Evolutionary conservation across 306 rosid genomes (phyloP).

Genomic region (Casuarina equisetifolia): DNA sequence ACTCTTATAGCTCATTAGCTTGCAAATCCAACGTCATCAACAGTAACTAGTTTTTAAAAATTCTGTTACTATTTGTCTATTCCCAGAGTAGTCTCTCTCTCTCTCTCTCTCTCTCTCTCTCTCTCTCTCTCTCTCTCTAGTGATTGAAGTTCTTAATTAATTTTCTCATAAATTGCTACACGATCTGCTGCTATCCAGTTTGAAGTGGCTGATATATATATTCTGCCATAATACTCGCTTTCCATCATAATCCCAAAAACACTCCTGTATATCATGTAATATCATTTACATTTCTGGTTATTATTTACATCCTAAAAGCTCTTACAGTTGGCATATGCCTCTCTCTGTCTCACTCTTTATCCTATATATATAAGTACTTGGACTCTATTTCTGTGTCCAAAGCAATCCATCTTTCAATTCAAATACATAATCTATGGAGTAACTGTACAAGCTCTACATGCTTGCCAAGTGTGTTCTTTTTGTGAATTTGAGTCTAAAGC

Average conservation of each 20-base stretch:
- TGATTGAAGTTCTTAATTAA: not conserved
- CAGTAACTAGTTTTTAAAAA: not conserved
- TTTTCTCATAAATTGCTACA: not conserved
- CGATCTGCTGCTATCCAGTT: not conserved
- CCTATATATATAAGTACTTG: too few relatives aligned
- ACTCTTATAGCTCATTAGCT: not conserved
- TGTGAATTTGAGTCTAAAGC: not conserved
- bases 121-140: too few relatives aligned
- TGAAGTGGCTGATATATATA: not conserved
- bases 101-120: too few relatives aligned
- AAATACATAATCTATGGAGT: too few relatives aligned
- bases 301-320: not conserved
- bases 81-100: not conserved
- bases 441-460: too few relatives aligned
- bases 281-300: not conserved
- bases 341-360: not conserved
- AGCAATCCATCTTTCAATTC: too few relatives aligned
- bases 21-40: not conserved
- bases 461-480: not conserved
- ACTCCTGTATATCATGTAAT: not conserved
- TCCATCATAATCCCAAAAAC: not conserved
- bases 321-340: not conserved
- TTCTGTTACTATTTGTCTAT: not conserved
- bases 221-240: not conserved
- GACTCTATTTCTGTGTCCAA: too few relatives aligned